Conservation (phyloP, 2,329 filamentous ascomycete species). For the Ophiostoma populinum region DNA sequence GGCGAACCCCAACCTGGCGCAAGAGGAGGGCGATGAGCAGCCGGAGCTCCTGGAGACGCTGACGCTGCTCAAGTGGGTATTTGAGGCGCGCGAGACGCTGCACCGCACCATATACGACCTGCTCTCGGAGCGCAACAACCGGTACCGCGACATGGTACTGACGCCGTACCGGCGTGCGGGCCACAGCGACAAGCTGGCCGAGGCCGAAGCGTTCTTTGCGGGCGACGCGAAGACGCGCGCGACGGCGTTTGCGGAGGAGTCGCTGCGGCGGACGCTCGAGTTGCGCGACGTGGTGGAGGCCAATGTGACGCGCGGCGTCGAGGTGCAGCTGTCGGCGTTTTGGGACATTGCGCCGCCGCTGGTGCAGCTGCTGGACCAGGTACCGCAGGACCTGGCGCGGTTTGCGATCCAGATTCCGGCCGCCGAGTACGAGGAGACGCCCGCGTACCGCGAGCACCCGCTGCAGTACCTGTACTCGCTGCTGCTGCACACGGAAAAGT, state of each 20-base stretch:
- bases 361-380: constrained; percentile 58
- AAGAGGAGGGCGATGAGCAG: constrained; percentile 89
- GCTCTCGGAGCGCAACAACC: constrained; percentile 67
- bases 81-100: constrained; percentile 77
- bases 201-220: constrained; percentile 67
- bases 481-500: constrained; percentile 75
- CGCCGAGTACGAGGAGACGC: constrained; percentile 72
- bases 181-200: constrained; percentile 62
- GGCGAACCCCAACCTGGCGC: constrained; percentile 61
- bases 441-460: constrained; percentile 61
- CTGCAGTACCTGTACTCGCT: constrained; percentile 81
- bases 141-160: constrained; percentile 71
- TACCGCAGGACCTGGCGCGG: constrained; percentile 39
- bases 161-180: constrained; percentile 61
- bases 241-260: constrained; percentile 51
- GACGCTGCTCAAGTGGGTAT: constrained; percentile 90
- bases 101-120: constrained; percentile 76
- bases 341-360: constrained; percentile 93
- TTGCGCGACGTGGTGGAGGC: constrained; percentile 67
- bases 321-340: constrained; percentile 82
- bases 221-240: constrained; percentile 61
- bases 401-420: constrained; percentile 65
- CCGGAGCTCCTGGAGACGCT: constrained; percentile 89
- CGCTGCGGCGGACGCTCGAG: constrained; percentile 53
- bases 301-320: constrained; percentile 74